phyloP scores from a whole-genome alignment of 2,329 filamentous ascomycete genomes.

The Ceratocystis eucalypticola region DNA sequence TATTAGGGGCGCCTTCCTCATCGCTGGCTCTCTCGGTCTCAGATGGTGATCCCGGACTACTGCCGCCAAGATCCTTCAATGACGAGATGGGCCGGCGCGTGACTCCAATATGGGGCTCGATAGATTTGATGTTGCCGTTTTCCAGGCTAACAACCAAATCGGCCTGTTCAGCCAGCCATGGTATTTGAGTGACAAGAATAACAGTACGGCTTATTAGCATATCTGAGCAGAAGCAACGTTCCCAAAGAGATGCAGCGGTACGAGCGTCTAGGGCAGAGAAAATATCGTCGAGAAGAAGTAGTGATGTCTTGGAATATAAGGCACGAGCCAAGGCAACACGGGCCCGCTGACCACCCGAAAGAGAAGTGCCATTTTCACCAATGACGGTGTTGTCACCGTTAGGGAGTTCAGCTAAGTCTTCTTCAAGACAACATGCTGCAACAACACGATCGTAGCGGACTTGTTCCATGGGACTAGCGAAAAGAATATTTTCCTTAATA shows the following conservation, averaged over 20 bases:
- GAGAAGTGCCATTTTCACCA: constrained; percentile 41
- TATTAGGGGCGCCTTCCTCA: background rate
- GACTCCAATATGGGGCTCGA: constrained; percentile 35
- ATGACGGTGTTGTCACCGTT: constrained; percentile 39
- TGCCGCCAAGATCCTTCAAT: constrained; percentile 26
- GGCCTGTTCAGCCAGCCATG: constrained; percentile 39
- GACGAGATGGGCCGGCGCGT: constrained; percentile 26
- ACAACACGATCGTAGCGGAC: constrained; percentile 42
- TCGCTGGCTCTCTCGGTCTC: constrained; percentile 2
- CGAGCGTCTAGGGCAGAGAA: constrained; percentile 47
- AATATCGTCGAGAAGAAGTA: constrained; percentile 45
- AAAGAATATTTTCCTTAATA: constrained; percentile 42
- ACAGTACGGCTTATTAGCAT: constrained; percentile 40
- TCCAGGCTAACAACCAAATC: constrained; percentile 36
- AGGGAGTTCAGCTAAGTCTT: constrained; percentile 39
- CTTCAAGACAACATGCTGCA: constrained; percentile 39
- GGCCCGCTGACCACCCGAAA: constrained; percentile 45
- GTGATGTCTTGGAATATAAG: constrained; percentile 41
- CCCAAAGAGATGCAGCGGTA: constrained; percentile 43
- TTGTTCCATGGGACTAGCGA: constrained; percentile 38
- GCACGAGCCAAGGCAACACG: constrained; percentile 43
- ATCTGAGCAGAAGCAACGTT: constrained; percentile 43
- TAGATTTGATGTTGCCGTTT: constrained; percentile 31
- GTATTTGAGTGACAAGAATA: constrained; percentile 44
- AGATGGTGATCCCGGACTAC: constrained; percentile 16